Percentiles rank a stretch among this genome's conserved stretches.
phyloP scores from a whole-genome alignment of 495 filamentous ascomycete species.

The Annulohypoxylon nitens region DNA sequence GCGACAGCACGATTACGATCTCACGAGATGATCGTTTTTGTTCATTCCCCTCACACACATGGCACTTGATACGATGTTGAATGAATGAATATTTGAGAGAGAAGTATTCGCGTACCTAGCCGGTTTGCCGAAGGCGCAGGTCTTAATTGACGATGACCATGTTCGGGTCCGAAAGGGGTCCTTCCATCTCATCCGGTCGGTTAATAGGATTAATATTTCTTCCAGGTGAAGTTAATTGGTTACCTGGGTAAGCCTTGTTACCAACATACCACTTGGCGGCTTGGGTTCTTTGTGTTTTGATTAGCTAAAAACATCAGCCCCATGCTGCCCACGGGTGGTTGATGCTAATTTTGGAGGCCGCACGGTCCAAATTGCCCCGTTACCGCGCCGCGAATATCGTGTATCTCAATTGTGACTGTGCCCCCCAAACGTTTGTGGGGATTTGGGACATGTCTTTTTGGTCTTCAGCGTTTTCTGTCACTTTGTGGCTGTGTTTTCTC shows the following conservation, averaged over 20 bases:
- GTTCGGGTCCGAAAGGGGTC: not conserved
- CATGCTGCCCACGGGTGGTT: not conserved
- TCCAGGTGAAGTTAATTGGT: not conserved
- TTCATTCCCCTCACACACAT: not conserved
- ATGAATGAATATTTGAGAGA: not conserved
- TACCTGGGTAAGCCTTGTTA: not conserved
- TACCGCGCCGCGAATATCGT: not conserved
- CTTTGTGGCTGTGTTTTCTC: conserved; percentile 29
- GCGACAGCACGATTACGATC: conserved; percentile 18
- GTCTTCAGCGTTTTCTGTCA: not conserved
- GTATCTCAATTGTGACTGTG: not conserved
- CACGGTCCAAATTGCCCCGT: conserved; percentile 3
- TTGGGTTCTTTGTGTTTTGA: not conserved
- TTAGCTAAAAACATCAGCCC: conserved; percentile 4
- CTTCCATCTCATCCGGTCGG: not conserved
- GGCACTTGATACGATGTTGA: not conserved
- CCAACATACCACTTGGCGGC: not conserved
- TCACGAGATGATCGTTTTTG: conserved; percentile 10
- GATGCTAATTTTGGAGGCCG: conserved; percentile 23
- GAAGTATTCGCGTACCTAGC: not conserved
- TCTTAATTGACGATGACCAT: conserved; percentile 13
- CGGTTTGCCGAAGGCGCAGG: conserved; percentile 3
- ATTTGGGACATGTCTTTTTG: not conserved
- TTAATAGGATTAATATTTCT: conserved; percentile 13
- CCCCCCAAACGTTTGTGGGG: not conserved